Percentiles rank a stretch among this genome's conserved stretches.
phyloP scores from a whole-genome alignment of 148 eudicot genomes.

The Talinum fruticosum region DNA sequence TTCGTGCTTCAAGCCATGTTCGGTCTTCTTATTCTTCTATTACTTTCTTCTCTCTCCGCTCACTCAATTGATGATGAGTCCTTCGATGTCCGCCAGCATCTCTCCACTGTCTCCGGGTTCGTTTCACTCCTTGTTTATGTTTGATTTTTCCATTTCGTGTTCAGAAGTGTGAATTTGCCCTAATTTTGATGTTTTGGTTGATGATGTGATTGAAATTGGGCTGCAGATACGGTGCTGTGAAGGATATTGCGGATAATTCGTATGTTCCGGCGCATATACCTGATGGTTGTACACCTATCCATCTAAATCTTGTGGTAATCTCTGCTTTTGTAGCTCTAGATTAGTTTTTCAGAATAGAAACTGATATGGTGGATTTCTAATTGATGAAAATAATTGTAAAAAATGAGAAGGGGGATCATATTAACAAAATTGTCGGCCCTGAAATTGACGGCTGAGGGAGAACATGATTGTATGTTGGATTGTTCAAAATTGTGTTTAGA shows the following conservation, averaged over 20 bases:
- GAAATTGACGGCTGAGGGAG: not conserved
- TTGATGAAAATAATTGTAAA: not conserved
- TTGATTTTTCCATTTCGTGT: not conserved
- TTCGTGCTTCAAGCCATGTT: conserved; percentile 6
- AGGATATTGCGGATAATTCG: conserved; percentile 47
- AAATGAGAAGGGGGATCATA: not conserved
- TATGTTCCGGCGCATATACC: conserved; percentile 55
- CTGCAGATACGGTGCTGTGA: conserved; percentile 63
- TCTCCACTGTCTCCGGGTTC: conserved; percentile 83
- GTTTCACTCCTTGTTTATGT: not conserved
- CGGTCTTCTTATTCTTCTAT: conserved; percentile 11
- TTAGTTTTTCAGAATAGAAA: not conserved
- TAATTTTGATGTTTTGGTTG: not conserved
- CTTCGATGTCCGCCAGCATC: conserved; percentile 81
- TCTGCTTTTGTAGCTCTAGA: not conserved
- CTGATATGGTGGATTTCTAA: not conserved
- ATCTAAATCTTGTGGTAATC: conserved; percentile 92
- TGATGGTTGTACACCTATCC: conserved; percentile 77
- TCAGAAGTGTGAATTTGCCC: not conserved
- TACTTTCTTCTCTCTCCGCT: conserved; percentile 23
- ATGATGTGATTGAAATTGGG: conserved; percentile 4
- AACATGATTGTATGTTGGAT: not conserved
- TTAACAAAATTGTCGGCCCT: not conserved
- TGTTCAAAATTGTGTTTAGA: not conserved
- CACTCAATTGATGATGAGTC: conserved; percentile 38